Evolutionary conservation across 2,329 filamentous ascomycete species (phyloP).

Genomic region (Penicillium sp.): DNA sequence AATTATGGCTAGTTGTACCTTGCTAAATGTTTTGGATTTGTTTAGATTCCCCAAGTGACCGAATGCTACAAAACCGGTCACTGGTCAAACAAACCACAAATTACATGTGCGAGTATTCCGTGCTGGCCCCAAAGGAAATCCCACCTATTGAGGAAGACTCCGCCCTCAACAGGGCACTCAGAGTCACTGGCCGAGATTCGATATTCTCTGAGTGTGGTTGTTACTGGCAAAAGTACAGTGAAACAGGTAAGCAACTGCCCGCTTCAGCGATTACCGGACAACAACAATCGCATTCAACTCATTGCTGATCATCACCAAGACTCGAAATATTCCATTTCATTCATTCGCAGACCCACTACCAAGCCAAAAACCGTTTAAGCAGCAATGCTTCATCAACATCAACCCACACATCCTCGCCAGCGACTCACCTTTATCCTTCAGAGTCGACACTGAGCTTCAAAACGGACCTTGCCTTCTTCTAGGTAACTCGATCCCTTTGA

Average conservation of each 20-base stretch:
- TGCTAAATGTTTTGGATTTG: background rate
- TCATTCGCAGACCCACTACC: background rate
- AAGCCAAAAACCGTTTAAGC: background rate
- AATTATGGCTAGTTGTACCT: background rate
- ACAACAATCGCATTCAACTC: background rate
- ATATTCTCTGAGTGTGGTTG: background rate
- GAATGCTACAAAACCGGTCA: slow-evolving; percentile 5
- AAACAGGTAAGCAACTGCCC: background rate
- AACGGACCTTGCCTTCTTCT: slow-evolving; percentile 18
- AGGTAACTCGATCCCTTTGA: slow-evolving; percentile 12
- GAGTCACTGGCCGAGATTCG: background rate
- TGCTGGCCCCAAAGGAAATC: background rate
- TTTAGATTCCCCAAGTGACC: background rate
- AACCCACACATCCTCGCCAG: background rate
- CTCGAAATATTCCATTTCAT: background rate
- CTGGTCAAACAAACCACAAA: background rate
- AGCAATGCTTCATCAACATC: background rate
- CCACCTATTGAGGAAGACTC: background rate
- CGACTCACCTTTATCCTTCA: background rate
- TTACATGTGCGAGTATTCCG: background rate
- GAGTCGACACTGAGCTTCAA: slow-evolving; percentile 10
- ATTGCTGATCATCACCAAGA: background rate
- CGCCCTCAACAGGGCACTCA: background rate
- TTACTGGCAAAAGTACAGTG: background rate
- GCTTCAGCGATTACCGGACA: background rate